These are phyloP conservation scores for Voacanga thouarsii DNA, from an alignment of 257 asterid species.

Conservation along the genomic window DNA sequence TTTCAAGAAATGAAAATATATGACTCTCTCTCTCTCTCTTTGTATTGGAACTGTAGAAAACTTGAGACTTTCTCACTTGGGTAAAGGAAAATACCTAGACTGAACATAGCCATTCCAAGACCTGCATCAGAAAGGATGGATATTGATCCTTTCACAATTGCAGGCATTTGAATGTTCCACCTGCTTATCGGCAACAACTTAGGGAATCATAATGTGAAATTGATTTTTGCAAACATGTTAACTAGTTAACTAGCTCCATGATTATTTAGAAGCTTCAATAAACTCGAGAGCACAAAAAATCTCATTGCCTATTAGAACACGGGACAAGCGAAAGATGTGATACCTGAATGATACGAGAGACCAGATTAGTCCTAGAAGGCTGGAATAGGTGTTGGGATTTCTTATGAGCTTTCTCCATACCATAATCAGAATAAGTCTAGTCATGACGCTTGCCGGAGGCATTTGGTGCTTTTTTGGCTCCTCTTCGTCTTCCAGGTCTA, in stretches of 20 bases:
- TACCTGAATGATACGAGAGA: conserved; percentile 84
- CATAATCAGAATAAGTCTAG: conserved; percentile 85
- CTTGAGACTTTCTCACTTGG: not conserved
- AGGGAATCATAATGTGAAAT: not conserved
- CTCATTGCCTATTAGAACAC: no score
- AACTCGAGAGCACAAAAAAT: no score
- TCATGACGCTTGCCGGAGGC: conserved; percentile 98
- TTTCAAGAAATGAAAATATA: not conserved
- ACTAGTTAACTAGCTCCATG: no score
- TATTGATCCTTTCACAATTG: conserved; percentile 80
- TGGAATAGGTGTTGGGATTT: conserved; percentile 92
- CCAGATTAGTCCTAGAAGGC: conserved; percentile 81
- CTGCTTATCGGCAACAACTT: conserved; percentile 25
- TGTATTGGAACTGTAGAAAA: not conserved
- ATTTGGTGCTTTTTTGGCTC: conserved; percentile 58
- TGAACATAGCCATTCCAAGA: conserved; percentile 98
- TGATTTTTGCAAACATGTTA: not conserved
- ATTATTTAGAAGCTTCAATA: not conserved
- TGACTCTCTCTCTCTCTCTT: no score
- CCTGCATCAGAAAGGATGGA: conserved; percentile 92
- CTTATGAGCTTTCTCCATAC: conserved; percentile 94
- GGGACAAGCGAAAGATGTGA: not conserved
- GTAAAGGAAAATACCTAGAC: conserved; percentile 48
- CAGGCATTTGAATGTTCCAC: conserved; percentile 89
- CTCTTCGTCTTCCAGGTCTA: conserved; percentile 48